These are phyloP conservation scores for Berkeleyomyces rouxiae DNA, from an alignment of 2,329 filamentous ascomycete species.

Conservation along the genomic window DNA sequence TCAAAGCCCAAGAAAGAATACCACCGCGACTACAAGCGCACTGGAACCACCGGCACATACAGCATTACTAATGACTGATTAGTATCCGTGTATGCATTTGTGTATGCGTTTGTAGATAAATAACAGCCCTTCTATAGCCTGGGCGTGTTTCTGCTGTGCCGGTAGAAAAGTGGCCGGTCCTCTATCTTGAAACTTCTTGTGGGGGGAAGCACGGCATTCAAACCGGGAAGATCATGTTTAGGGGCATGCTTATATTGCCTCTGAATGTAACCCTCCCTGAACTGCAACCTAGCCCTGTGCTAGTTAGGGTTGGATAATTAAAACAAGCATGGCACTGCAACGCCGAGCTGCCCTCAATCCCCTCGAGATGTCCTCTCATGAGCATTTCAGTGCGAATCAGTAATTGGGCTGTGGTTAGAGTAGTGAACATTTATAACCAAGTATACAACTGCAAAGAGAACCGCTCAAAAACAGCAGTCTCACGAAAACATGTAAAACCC, in stretches of 20 bases:
- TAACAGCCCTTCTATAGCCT: neutral
- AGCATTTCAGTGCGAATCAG: too few species aligned
- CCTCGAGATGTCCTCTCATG: too few species aligned
- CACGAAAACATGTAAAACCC: neutral
- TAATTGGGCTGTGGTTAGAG: too few species aligned
- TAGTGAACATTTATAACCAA: neutral
- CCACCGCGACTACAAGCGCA: too few species aligned
- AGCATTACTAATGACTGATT: neutral
- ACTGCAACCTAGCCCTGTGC: neutral
- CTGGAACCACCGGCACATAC: neutral
- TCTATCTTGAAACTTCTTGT: neutral
- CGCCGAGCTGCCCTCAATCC: too few species aligned
- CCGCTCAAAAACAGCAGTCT: neutral
- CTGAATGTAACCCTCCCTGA: neutral
- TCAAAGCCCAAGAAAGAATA: too few species aligned
- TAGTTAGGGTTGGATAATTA: neutral
- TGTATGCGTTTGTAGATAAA: neutral
- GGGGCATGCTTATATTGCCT: too few species aligned
- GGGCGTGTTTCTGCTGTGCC: too few species aligned
- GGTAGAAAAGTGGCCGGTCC: neutral
- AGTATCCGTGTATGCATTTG: neutral
- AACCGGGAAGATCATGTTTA: too few species aligned
- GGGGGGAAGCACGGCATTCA: neutral
- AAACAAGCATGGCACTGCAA: too few species aligned
- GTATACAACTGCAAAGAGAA: neutral